A percentile compares a stretch with the other conserved stretches of the same genome.
These are phyloP conservation scores for Aspergillus asperescens DNA, from an alignment of 495 filamentous ascomycete species.

Conservation along the genomic window DNA sequence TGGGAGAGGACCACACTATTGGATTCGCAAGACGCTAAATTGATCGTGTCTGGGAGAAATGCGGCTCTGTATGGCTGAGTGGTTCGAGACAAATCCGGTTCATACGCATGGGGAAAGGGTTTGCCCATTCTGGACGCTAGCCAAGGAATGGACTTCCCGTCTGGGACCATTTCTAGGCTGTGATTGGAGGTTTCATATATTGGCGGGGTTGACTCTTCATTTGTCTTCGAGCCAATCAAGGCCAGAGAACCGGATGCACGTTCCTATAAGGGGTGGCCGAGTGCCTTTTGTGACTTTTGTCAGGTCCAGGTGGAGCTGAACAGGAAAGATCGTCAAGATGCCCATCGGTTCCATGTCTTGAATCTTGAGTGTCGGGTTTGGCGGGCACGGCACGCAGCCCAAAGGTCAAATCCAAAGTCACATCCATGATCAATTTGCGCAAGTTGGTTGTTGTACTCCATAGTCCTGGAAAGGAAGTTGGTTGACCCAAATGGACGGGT, in stretches of 20 bases:
- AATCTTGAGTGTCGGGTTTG: constrained; percentile 16
- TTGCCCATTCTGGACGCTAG: constrained; percentile 14
- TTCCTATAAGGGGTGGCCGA: constrained; percentile 14
- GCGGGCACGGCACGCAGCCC: constrained; percentile 5
- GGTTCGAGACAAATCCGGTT: constrained; percentile 10
- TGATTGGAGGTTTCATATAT: constrained; percentile 16
- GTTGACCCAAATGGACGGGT: constrained; percentile 22
- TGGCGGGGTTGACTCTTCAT: constrained; percentile 20
- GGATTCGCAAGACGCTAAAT: constrained; percentile 3
- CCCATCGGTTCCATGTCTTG: constrained; percentile 10
- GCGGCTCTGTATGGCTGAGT: constrained; percentile 18
- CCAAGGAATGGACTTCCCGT: constrained; percentile 16
- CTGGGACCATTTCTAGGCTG: constrained; percentile 8
- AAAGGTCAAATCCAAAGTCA: constrained; percentile 6
- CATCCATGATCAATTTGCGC: not conserved
- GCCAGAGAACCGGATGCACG: constrained; percentile 8
- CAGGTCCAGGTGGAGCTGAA: constrained; percentile 18
- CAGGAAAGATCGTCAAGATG: constrained; percentile 20
- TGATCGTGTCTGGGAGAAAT: constrained; percentile 2
- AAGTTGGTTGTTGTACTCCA: not conserved
- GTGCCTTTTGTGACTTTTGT: too few species aligned
- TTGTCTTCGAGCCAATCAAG: constrained; percentile 20
- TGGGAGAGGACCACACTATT: not conserved
- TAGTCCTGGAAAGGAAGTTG: constrained; percentile 11
- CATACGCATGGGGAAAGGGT: constrained; percentile 10